Evolutionary conservation across 495 filamentous ascomycete genomes (phyloP), one percentile per base, ranked within the genome.

Genomic region (Daldinia caldariorum): DNA sequence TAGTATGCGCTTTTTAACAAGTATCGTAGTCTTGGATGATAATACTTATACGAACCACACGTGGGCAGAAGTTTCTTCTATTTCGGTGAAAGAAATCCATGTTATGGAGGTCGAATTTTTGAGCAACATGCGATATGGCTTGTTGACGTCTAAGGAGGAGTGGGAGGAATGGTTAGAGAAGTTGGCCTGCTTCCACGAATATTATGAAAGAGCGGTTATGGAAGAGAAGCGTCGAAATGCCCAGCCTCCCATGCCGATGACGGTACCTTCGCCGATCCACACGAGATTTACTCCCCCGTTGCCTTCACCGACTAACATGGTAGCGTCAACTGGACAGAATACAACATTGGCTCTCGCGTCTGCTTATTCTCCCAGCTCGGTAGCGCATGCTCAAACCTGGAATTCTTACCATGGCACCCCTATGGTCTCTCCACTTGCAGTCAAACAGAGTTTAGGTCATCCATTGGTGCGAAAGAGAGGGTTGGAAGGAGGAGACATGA

Each of bases 41-140:
- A 99, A 98, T 78, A 98, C 96, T 1, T 99, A 98, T 80, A 98
- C 96, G 58, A 99, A 99, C 83, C 97, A 98, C 83, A 98, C 96
- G 1, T 99, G 96, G 96, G 95, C 96, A 13, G 96, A 99, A 72
- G 96, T 99, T 47, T 97, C 96, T 26, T 90, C 92, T 16, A 97
- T 99, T 64, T 90, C 91, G 4, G 96, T 98, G 12, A 89, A 89
- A 58, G 96, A 99, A 79, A 97, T 99, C 45, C 96, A 99, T 76
- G 89, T 97, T 41, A 99, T 99, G 96, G 96, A 99, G 77, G 96
- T 99, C 0, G 96, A 99, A 78, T 99, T 99, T 74, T 84, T 99
- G 63, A 97, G 95, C 83, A 98, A 99, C 76, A 95, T 99, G 88
- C 89, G 94, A 73, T 99, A 99, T 77, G 93, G 91, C 68, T 84